Base-by-base conservation (phyloP, 176 grass and related monocot species). In the Dendrocalamus sinicus region DNA sequence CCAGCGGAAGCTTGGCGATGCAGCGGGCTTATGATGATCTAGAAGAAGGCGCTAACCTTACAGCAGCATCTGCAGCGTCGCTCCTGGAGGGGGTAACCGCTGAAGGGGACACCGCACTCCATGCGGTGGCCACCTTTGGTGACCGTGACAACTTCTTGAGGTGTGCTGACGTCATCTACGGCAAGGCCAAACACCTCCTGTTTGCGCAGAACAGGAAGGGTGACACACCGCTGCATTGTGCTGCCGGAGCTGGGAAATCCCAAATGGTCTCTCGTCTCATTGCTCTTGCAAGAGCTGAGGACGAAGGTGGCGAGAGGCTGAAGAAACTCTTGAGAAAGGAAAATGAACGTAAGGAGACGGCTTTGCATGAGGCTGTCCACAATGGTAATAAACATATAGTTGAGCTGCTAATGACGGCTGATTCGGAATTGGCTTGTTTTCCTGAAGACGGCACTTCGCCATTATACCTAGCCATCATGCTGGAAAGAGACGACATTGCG, bases 91-190 rank as follows among this genome's bases (percentile, higher is more conserved):
- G 54, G 4, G 82, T 53, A 20, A 84, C 82, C 20, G 32, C 3
- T 9, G 44, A 64, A 7, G 82, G 58, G 2, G 46, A 63, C 58
- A 84, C 71, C 1, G 43, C 26, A 0, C 30, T 84, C 5, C 83
- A 85, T 69, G 9, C 77, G 63, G 73, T 69, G n/a, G 72, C 83
- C 3, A 62, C n/a, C 22, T 28, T 57, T 15, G 74, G 84, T 0
- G 65, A 71, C 4, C 9, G 9, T 0, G 2, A 17, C 3, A 7
- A 46, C 40, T 86, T 48, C 64, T 11, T 60, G 64, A 6, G 8
- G 8, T 26, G 84, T 24, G 66, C 66, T 0, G 4, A 17, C 12
- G 2, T 50, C 12, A 62, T 86, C 28, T 8, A 58, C n/a, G 1
- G 3, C 2, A 52, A 2, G 2, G 32, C 22, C 6, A 62, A 12